Conservation (phyloP, 202 grass and related monocot species). For the Panicum hallii region DNA sequence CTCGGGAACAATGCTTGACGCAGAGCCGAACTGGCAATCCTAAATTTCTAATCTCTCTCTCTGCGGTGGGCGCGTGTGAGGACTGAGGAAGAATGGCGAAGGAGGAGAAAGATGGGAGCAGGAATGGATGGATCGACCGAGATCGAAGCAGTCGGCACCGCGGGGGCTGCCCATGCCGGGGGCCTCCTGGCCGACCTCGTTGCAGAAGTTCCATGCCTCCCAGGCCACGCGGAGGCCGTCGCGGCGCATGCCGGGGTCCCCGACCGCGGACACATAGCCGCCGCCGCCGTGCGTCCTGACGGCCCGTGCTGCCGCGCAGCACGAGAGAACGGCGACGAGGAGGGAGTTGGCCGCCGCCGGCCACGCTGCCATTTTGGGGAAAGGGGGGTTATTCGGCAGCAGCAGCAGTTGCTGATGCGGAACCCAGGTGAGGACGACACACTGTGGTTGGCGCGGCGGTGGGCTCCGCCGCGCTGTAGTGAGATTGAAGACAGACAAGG, state of each 20-base stretch:
- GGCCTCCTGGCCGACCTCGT: slow-evolving; percentile 88
- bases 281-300: slow-evolving; percentile 34
- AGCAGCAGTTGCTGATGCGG: background rate
- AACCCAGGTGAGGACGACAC: background rate
- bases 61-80: no score
- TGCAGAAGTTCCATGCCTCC: slow-evolving; percentile 98
- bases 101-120: no score
- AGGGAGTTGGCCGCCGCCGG: background rate
- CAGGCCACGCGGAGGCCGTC: slow-evolving; percentile 81
- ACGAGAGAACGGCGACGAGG: slow-evolving; percentile 10
- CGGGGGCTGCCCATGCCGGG: slow-evolving; percentile 86
- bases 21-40: background rate
- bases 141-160: slow-evolving; percentile 88
- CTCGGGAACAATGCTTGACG: background rate
- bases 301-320: background rate
- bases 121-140: slow-evolving; percentile 38
- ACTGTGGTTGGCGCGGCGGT: slow-evolving; percentile 8
- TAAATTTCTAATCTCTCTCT: no score
- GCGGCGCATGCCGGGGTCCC: slow-evolving; percentile 83
- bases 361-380: slow-evolving; percentile 29
- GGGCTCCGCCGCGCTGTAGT: background rate
- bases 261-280: slow-evolving; percentile 63
- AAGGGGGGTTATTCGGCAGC: background rate
- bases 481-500: no score
- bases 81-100: background rate